A percentile compares a stretch with the other conserved stretches of the same genome.
Evolutionary conservation across 495 filamentous ascomycete species (phyloP).

Genomic region (Neurospora sp.): DNA sequence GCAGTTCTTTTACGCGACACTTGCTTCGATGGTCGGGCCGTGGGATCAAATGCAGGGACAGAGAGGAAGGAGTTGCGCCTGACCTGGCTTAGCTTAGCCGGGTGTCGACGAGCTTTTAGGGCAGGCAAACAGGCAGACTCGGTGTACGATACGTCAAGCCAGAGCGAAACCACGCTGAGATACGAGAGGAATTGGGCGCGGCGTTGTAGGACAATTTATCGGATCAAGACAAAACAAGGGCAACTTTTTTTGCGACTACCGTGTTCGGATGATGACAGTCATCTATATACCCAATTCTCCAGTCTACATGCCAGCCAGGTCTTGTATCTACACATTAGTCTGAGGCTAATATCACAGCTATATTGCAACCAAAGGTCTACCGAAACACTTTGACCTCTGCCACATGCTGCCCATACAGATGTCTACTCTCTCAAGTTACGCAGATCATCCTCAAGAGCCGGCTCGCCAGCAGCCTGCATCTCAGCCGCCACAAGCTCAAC

Average conservation of each 20-base stretch:
- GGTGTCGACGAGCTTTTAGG: not conserved
- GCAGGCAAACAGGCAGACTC: not conserved
- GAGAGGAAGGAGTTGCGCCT: not conserved
- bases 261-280: not conserved
- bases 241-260: not conserved
- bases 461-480: conserved; percentile 49
- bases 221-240: not conserved
- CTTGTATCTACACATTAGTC: not conserved
- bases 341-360: not conserved
- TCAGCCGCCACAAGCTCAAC: conserved; percentile 53
- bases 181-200: not conserved
- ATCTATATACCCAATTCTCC: not conserved
- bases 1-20: not conserved
- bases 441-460: conserved; percentile 53
- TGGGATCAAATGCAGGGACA: not conserved
- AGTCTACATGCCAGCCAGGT: not conserved
- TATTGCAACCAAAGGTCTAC: not conserved
- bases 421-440: not conserved
- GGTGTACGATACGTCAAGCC: conserved; percentile 11
- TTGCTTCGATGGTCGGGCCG: not conserved
- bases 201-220: not conserved
- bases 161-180: not conserved
- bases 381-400: not conserved
- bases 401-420: not conserved
- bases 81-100: not conserved